Base-by-base conservation (phyloP, 108 stramenopile genomes). In the Schizochytrium sp. region DNA sequence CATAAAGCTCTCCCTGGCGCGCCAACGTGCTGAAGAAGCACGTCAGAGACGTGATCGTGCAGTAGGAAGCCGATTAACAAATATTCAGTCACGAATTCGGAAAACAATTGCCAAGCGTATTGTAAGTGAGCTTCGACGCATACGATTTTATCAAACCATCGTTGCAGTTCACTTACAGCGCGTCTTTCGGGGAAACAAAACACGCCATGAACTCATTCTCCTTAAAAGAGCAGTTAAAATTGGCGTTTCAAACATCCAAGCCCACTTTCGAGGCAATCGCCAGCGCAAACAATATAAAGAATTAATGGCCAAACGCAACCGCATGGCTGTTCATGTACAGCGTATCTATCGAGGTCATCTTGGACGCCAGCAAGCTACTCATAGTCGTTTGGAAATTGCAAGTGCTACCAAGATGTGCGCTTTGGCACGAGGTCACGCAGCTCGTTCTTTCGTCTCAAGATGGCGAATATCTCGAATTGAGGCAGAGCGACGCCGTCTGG, bases 171-270 rank as follows among this genome's bases (percentile, higher is more conserved):
- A 83, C 76, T 40, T 83, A 1, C 76, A 83, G 53, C 76, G 76
- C 45, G 28, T 83, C 47, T 83, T 83, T 40, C 76, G 76, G 28
- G 76, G 76, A n/a, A 49, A 83, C 76, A 83, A 83, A 53, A 55
- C 53, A 0, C 76, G 76, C 45, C 50, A 83, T 10, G 50, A 83
- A 13, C 47, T 83, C 53, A 3, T n/a, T 47, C 0, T 53, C 12
- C 49, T 83, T 17, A 47, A 53, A 53, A 17, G 53, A 8, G 76
- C 76, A 17, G 76, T 83, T 40, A 46, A 40, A 7, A 28, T 55
- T n/a, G 76, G 76, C 76, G 0, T 83, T 28, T 17, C 76, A 55
- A 40, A 40, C 53, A 83, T 83, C 0, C 76, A 83, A 40, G 76
- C 76, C n/a, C 76, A 53, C 53, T 83, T 83, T 28, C 47, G 76